A percentile compares a stretch with the other conserved stretches of the same genome.
phyloP scores from a whole-genome alignment of 768 basidiomycete species.

The Exsudoporus frostii region DNA sequence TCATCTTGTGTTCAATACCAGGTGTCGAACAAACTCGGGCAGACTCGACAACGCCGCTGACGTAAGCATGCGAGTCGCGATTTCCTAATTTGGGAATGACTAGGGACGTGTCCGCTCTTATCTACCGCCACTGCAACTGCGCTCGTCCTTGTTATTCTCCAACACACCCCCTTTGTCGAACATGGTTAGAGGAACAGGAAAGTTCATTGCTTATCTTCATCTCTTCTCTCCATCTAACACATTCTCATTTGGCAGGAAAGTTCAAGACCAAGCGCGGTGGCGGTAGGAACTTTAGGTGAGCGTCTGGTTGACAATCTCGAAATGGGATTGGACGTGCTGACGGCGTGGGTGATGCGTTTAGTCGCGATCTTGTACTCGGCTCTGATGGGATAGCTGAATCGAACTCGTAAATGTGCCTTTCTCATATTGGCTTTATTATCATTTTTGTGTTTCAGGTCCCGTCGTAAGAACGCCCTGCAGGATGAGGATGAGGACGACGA shows the following conservation, averaged over 20 bases:
- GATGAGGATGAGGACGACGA: conserved; percentile 41
- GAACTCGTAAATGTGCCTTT: conserved; percentile 38
- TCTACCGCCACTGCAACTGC: conserved; percentile 9
- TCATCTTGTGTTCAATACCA: conserved; percentile 40
- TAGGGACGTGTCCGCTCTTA: conserved; percentile 2
- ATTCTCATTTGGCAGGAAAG: conserved; percentile 48
- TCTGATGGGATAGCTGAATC: conserved; percentile 53
- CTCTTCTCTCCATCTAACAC: neutral
- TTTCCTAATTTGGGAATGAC: conserved; percentile 11
- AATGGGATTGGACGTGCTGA: conserved; percentile 8
- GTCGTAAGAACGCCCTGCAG: conserved; percentile 27
- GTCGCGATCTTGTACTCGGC: conserved; percentile 60
- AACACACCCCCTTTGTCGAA: neutral
- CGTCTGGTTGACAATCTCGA: conserved; percentile 1
- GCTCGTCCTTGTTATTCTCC: neutral
- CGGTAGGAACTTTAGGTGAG: conserved; percentile 78
- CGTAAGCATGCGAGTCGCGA: conserved; percentile 8
- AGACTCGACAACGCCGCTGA: conserved; percentile 12
- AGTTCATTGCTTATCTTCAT: no score
- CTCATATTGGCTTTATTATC: conserved; percentile 5
- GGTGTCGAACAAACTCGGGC: neutral
- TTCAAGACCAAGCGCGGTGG: conserved; percentile 88
- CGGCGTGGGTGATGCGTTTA: conserved; percentile 22
- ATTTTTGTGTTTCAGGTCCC: conserved; percentile 7
- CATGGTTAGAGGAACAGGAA: conserved; percentile 35